Conservation (phyloP, 768 basidiomycete species). For the Amanita muscaria region DNA sequence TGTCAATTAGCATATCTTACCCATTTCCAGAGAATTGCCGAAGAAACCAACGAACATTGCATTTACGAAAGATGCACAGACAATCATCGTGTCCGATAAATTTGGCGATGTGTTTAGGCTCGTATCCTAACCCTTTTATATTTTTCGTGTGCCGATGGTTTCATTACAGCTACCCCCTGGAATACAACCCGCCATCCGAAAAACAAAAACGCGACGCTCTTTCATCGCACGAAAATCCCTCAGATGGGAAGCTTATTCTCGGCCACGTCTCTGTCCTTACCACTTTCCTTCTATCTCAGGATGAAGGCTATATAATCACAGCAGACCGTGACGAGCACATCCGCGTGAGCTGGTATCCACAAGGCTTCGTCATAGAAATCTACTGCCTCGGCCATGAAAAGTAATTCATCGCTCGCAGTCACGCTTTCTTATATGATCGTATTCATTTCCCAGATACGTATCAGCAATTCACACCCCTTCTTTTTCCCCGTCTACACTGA, state of each 20-base stretch:
- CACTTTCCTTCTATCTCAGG: constrained; percentile 53
- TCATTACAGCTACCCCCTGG: constrained; percentile 50
- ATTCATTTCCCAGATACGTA: constrained; percentile 52
- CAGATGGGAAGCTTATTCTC: constrained; percentile 60
- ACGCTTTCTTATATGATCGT: background rate
- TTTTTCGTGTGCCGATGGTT: background rate
- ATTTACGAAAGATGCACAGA: constrained; percentile 52
- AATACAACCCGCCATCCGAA: constrained; percentile 23
- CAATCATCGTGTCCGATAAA: constrained; percentile 83
- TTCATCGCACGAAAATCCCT: constrained; percentile 61
- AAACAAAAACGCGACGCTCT: constrained; percentile 31
- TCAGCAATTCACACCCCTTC: constrained; percentile 64
- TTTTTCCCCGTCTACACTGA: constrained; percentile 36
- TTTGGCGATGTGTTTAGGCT: constrained; percentile 91
- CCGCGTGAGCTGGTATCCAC: constrained; percentile 82
- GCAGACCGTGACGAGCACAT: constrained; percentile 96
- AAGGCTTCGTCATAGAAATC: constrained; percentile 77
- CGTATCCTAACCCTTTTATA: constrained; percentile 7
- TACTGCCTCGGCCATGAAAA: constrained; percentile 81
- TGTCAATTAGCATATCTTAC: background rate
- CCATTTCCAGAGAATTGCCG: constrained; percentile 53
- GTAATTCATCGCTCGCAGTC: constrained; percentile 31
- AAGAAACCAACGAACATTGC: constrained; percentile 71
- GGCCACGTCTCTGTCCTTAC: constrained; percentile 89
- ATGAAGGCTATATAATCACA: constrained; percentile 73